These are phyloP conservation scores for Aegilops sharonensis DNA, from an alignment of 176 grass and related monocot genomes.

Conservation along the genomic window DNA sequence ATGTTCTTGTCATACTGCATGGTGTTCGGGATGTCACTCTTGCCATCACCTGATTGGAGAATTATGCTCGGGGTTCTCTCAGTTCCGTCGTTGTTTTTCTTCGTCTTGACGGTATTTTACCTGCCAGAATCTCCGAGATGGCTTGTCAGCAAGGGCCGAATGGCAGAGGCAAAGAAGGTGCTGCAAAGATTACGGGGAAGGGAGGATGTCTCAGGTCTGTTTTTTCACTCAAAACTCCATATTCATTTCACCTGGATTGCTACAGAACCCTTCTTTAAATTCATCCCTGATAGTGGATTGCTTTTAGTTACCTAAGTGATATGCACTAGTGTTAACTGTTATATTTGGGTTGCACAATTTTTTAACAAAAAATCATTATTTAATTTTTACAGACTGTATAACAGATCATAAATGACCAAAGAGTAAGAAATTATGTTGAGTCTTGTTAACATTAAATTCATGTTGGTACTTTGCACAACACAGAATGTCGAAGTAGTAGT, in stretches of 20 bases:
- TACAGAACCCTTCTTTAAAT: neutral
- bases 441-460: neutral
- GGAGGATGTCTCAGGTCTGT: conserved; percentile 91
- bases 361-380: neutral
- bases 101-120: conserved; percentile 65
- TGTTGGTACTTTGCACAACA: neutral
- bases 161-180: conserved; percentile 79
- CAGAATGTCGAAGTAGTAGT: neutral
- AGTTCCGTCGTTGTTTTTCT: conserved; percentile 74
- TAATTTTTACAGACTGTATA: neutral
- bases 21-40: conserved; percentile 85
- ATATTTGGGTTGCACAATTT: neutral
- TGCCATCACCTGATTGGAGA: conserved; percentile 75
- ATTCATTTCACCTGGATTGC: neutral
- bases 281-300: neutral
- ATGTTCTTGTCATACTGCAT: conserved; percentile 98
- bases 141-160: conserved; percentile 89
- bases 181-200: conserved; percentile 69
- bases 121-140: conserved; percentile 92
- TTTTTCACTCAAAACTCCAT: conserved; percentile 14
- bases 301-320: neutral
- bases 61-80: conserved; percentile 90
- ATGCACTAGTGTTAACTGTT: neutral
- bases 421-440: neutral
- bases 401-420: neutral